Evolutionary conservation across 345 rosid species (phyloP), one percentile per base, ranked within the genome.

Genomic region (Eucalyptus dawsonii): DNA sequence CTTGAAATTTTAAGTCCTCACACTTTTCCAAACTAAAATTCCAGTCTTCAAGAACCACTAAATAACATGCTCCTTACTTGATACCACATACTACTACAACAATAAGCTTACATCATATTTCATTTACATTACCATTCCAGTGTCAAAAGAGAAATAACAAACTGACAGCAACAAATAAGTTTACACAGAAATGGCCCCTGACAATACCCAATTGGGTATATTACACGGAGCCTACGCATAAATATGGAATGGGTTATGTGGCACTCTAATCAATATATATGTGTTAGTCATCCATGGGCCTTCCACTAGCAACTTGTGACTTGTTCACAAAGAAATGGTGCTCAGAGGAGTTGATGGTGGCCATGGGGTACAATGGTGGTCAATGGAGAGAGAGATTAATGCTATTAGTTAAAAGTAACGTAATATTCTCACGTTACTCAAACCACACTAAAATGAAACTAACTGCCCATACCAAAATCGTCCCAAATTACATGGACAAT

Each of bases 401-500:
- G 19, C 5, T 50, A 37, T 37, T 37, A 37, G 37, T 37, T 37
- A 37, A 44, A 44, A 44, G 47, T 44, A 44, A 44, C 10, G 10
- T 8, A 44, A 44, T 44, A 44, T 44, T 44, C 47, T 44, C 47
- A 45, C 3, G 3, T 45, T 1, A 45, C 47, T 45, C 47, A 45
- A 45, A 45, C 47, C 11, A 9, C 47, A 45, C 47, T 45, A 45
- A 45, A 45, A 45, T 45, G 47, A 45, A 45, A 45, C 1, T 45
- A 45, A 45, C 9, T 45, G 47, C 1, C 47, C 47, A 45, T 1
- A 45, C 47, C 47, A 45, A 45, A 45, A 45, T 1, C 47, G 1
- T 2, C 47, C 47, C 47, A 3, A 45, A 1, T 45, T 45, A 45
- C 47, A 1, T 0, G 1, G 47, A 45, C 3, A 45, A 1, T 45